Conservation (phyloP, 768 basidiomycete genomes). For the Boletus huronensis region DNA sequence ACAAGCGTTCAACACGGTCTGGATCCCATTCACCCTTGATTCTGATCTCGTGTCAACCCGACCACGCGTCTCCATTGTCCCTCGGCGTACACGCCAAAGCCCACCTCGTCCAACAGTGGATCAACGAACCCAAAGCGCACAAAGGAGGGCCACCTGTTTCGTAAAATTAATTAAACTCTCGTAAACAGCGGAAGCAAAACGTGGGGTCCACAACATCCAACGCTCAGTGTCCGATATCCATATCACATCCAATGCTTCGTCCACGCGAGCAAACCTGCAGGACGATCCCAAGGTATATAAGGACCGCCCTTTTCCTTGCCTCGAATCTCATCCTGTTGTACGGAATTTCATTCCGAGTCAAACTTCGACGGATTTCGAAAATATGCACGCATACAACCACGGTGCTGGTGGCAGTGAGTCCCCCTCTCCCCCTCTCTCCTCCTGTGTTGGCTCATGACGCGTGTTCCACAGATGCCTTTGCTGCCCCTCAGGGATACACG, state of each 20-base stretch:
- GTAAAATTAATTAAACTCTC: slow-evolving; percentile 7
- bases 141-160: not conserved
- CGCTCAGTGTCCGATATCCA: not conserved
- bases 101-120: not conserved
- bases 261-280: slow-evolving; percentile 2
- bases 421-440: not conserved
- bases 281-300: slow-evolving; percentile 9
- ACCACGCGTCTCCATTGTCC: slow-evolving; percentile 4
- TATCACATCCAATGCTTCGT: not conserved
- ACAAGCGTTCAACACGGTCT: not conserved
- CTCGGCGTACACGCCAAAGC: not conserved
- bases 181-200: slow-evolving; percentile 4
- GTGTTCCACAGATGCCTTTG: not conserved
- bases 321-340: not conserved
- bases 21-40: not conserved
- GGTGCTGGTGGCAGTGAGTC: slow-evolving; percentile 4
- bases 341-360: not conserved
- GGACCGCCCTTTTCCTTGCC: not conserved
- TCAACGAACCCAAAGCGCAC: not conserved
- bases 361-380: not conserved
- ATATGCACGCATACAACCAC: slow-evolving; percentile 6
- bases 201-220: slow-evolving; percentile 1
- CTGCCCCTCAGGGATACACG: not conserved
- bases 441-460: not conserved
- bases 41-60: not conserved